A percentile compares a stretch with the other conserved stretches of the same genome.
Evolutionary conservation across 768 basidiomycete species (phyloP).

Genomic region (Xerocomus potaroensis): DNA sequence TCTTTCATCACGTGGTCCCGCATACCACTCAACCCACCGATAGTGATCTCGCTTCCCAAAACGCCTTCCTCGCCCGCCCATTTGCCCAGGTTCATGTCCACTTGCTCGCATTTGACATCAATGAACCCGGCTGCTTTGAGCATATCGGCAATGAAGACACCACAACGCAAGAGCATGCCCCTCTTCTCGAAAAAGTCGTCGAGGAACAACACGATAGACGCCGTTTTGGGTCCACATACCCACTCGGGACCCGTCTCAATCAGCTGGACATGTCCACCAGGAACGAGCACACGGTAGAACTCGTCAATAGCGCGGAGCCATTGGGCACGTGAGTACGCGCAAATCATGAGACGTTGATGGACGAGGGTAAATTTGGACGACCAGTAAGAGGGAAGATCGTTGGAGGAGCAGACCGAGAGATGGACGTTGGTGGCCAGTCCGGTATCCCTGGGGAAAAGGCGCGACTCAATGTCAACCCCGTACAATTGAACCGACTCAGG

Average conservation of each 20-base stretch:
- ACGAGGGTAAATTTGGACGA: slow-evolving; percentile 28
- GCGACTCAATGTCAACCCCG: slow-evolving; percentile 25
- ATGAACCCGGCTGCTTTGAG: slow-evolving; percentile 6
- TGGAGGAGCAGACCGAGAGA: slow-evolving; percentile 22
- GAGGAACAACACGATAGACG: slow-evolving; percentile 6
- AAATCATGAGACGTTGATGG: slow-evolving; percentile 31
- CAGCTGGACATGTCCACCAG: slow-evolving; percentile 33
- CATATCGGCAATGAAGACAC: slow-evolving; percentile 3
- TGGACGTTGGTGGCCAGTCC: slow-evolving; percentile 16
- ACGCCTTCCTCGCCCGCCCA: slow-evolving; percentile 19
- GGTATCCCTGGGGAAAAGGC: slow-evolving; percentile 13
- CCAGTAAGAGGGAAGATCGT: slow-evolving; percentile 30
- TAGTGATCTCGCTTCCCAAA: slow-evolving; percentile 8
- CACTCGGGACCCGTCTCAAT: slow-evolving; percentile 23
- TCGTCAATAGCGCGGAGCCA: slow-evolving; percentile 27
- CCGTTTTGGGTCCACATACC: slow-evolving; percentile 12
- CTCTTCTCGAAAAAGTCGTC: slow-evolving; percentile 8
- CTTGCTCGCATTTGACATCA: slow-evolving; percentile 12
- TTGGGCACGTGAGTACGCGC: slow-evolving; percentile 25
- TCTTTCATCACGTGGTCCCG: slow-evolving; percentile 17
- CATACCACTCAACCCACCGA: slow-evolving; percentile 12
- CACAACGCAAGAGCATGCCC: slow-evolving; percentile 9
- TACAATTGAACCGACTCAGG: slow-evolving; percentile 17
- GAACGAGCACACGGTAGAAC: slow-evolving; percentile 29
- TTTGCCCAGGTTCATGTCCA: slow-evolving; percentile 11